Evolutionary conservation across 345 rosid genomes (phyloP).

Genomic region (Hypericum perforatum): DNA sequence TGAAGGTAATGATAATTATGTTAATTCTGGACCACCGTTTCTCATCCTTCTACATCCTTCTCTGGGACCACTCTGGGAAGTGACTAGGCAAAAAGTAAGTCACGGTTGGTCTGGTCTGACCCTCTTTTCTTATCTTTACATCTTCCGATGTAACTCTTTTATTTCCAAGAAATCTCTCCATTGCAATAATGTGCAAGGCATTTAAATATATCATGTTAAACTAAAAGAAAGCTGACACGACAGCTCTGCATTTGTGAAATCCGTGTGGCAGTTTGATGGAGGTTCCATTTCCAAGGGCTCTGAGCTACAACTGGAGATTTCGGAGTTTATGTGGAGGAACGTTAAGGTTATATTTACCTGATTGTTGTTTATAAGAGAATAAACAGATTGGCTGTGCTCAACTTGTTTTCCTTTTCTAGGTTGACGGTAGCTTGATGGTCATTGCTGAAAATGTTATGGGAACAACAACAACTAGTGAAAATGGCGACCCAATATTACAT

Average conservation of each 20-base stretch:
- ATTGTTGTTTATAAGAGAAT: slow-evolving; percentile 7
- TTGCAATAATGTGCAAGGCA: no score
- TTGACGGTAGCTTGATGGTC: slow-evolving; percentile 77
- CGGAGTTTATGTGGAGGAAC: slow-evolving; percentile 84
- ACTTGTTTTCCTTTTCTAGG: slow-evolving; percentile 31
- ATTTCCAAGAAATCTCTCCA: no score
- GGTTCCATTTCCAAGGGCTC: slow-evolving; percentile 73
- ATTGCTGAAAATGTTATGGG: slow-evolving; percentile 72
- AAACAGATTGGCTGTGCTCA: slow-evolving; percentile 13
- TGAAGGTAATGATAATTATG: slow-evolving; percentile 53
- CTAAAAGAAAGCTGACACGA: no score
- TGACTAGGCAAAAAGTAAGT: slow-evolving; percentile 68
- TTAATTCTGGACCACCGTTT: slow-evolving; percentile 67
- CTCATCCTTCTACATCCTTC: slow-evolving; percentile 89
- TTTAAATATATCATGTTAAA: no score
- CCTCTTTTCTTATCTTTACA: background rate
- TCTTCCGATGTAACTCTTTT: no score
- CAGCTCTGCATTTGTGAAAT: no score
- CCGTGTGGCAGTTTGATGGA: slow-evolving; percentile 41
- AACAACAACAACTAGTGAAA: slow-evolving; percentile 32
- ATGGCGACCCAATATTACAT: slow-evolving; percentile 53
- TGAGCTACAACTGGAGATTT: slow-evolving; percentile 76
- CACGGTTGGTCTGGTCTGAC: background rate
- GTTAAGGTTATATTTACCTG: slow-evolving; percentile 48
- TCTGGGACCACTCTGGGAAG: slow-evolving; percentile 94